phyloP scores from a whole-genome alignment of 768 basidiomycete genomes.

The Phlebiopsis flavidoalba region DNA sequence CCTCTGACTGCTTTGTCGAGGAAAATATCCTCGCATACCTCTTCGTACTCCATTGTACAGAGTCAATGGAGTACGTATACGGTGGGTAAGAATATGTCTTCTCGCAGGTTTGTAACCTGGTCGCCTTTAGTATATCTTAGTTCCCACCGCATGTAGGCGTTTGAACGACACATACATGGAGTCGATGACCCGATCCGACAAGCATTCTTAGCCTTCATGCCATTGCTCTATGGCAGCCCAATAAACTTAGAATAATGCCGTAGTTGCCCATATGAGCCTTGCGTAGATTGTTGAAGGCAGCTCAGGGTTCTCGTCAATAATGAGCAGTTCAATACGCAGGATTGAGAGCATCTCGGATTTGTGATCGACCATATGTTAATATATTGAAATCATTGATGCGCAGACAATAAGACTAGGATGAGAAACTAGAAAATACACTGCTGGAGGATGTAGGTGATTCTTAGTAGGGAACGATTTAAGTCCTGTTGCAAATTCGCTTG shows the following conservation, averaged over 20 bases:
- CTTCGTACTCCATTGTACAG: conserved; percentile 65
- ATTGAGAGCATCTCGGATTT: conserved; percentile 59
- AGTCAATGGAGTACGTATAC: conserved; percentile 85
- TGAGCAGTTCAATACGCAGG: conserved; percentile 81
- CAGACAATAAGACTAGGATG: not conserved
- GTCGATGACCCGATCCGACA: conserved; percentile 89
- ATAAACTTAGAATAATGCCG: conserved; percentile 81
- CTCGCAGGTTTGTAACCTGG: conserved; percentile 87
- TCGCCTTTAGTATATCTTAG: conserved; percentile 51
- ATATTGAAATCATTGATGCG: not conserved
- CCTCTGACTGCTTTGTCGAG: conserved; percentile 68
- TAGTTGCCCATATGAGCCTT: conserved; percentile 93
- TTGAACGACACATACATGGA: conserved; percentile 36
- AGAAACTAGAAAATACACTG: conserved; percentile 42
- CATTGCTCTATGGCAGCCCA: conserved; percentile 92
- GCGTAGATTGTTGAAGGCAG: conserved; percentile 81
- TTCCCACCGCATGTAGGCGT: not conserved
- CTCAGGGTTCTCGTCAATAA: conserved; percentile 71
- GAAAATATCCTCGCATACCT: conserved; percentile 41
- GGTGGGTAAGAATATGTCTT: conserved; percentile 79
- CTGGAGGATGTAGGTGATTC: conserved; percentile 80
- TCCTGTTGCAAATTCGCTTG: conserved; percentile 80
- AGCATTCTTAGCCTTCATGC: conserved; percentile 80
- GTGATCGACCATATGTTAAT: conserved; percentile 59
- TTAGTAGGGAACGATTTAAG: conserved; percentile 64